These are phyloP conservation scores for Phalaenopsis hybrid DNA, from an alignment of 116 monocot species.

Conservation along the genomic window DNA sequence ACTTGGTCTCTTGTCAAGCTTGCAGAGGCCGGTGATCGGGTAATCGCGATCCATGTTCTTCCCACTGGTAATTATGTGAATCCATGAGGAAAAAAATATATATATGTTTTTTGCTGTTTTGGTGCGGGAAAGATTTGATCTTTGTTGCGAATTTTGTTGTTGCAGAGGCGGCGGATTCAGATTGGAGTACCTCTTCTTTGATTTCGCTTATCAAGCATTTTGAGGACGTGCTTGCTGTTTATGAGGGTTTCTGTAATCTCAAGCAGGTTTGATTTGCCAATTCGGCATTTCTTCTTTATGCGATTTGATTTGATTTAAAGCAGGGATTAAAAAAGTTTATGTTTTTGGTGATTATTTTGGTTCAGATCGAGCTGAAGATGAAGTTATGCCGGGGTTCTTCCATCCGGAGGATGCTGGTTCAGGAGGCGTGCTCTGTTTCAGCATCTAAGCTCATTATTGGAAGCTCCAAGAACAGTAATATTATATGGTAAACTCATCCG, in stretches of 20 bases:
- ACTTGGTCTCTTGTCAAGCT: slow-evolving; percentile 26
- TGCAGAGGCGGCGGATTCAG: slow-evolving; percentile 15
- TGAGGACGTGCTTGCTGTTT: slow-evolving; percentile 61
- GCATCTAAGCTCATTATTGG: slow-evolving; percentile 47
- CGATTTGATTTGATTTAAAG: neutral
- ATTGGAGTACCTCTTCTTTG: slow-evolving; percentile 24
- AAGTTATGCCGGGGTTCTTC: slow-evolving; percentile 57
- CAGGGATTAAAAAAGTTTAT: neutral
- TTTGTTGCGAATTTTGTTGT: slow-evolving; percentile 6
- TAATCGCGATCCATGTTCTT: slow-evolving; percentile 21
- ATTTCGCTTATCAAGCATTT: slow-evolving; percentile 32
- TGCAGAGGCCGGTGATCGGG: slow-evolving; percentile 13
- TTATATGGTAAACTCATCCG: slow-evolving; percentile 25
- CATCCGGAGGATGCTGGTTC: slow-evolving; percentile 34
- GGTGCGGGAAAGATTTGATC: neutral
- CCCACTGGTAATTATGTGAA: slow-evolving; percentile 2
- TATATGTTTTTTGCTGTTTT: neutral
- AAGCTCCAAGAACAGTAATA: slow-evolving; percentile 20
- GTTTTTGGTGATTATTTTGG: neutral
- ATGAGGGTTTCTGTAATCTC: slow-evolving; percentile 91
- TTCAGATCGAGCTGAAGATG: slow-evolving; percentile 54
- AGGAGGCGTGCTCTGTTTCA: slow-evolving; percentile 23
- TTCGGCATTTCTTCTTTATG: neutral
- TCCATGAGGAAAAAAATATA: no score
- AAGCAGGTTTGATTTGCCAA: slow-evolving; percentile 49